Conservation (phyloP, 2,329 filamentous ascomycete species). For the Aspergillus sp. region DNA sequence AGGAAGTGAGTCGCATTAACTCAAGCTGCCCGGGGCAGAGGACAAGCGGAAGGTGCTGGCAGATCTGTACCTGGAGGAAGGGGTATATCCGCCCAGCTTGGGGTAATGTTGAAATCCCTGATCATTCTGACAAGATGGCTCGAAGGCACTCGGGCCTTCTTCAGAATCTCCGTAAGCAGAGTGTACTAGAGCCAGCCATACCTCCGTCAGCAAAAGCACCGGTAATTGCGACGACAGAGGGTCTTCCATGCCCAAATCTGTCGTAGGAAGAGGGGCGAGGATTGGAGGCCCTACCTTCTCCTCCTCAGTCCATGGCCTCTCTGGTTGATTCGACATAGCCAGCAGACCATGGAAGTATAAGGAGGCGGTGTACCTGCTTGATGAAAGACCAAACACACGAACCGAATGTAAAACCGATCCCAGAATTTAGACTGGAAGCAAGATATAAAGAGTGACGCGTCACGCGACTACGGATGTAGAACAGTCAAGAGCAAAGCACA, state of each 20-base stretch:
- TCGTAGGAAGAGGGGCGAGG: not conserved
- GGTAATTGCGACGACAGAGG: not conserved
- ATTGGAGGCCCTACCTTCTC: constrained; percentile 42
- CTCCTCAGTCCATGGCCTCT: constrained; percentile 48
- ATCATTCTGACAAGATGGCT: constrained; percentile 41
- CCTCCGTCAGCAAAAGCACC: constrained; percentile 3
- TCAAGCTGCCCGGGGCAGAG: not conserved
- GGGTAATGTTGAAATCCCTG: constrained; percentile 38
- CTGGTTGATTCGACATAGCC: constrained; percentile 48
- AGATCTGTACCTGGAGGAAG: constrained; percentile 44
- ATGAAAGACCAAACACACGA: constrained; percentile 10
- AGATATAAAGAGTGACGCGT: constrained; percentile 20
- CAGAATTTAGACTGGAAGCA: not conserved
- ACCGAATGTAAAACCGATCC: constrained; percentile 5
- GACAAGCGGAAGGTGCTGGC: constrained; percentile 15
- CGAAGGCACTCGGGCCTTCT: constrained; percentile 41
- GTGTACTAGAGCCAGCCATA: constrained; percentile 34
- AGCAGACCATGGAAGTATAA: constrained; percentile 37
- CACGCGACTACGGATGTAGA: constrained; percentile 17
- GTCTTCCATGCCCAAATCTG: not conserved
- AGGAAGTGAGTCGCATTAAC: constrained; percentile 6
- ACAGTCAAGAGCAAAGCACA: constrained; percentile 11
- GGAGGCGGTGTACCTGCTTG: constrained; percentile 14
- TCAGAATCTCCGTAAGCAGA: constrained; percentile 46
- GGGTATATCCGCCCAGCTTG: constrained; percentile 44